Base-by-base conservation (phyloP, 2,329 filamentous ascomycete species). In the Alternaria sp. region DNA sequence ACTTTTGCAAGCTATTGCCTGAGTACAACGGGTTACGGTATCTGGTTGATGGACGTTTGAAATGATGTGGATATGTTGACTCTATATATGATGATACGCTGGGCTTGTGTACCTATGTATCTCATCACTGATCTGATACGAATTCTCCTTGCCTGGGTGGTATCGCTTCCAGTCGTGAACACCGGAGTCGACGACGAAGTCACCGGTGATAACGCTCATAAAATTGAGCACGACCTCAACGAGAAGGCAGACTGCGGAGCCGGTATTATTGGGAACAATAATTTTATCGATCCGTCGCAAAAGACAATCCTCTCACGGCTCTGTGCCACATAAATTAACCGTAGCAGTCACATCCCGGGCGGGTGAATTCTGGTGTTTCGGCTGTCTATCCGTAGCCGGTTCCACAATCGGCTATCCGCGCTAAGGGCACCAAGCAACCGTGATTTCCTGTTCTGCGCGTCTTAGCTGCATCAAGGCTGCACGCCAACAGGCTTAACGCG, bases 391-490 rank as follows among this genome's bases (percentile, higher is more conserved):
- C 15, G 37, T 41, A 41, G 37, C 37, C 37, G 37, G 37, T 41
- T 41, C 26, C 28, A 37, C 49, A 30, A 33, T 23, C 6, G 28
- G 8, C 28, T n/a, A 6, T 14, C 20, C 49, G 49, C 28, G 28
- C 49, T 23, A 51, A 51, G 20, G 25, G 28, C 28, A 37, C 18
- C 18, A 51, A 37, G 49, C 28, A 30, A 41, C 23, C n/a, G 23
- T 41, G 49, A 30, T 30, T 28, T 49, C 14, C 53, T 47, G 54
- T 46, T 43, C 41, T 49, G 49, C 44, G n/a, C 43, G 23, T 56
- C 56, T 62, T 62, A 55, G 55, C 41, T 49, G 60, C 49, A 54
- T 59, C 60, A 62, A 62, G 60, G 30, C 30, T 47, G 55, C 28
- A 57, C 33, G 55, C 41, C 60, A 37, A 43, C 28, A 58, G 33